These are phyloP conservation scores for Solanum bulbocastanum DNA, from an alignment of 257 asterid species.

Conservation along the genomic window DNA sequence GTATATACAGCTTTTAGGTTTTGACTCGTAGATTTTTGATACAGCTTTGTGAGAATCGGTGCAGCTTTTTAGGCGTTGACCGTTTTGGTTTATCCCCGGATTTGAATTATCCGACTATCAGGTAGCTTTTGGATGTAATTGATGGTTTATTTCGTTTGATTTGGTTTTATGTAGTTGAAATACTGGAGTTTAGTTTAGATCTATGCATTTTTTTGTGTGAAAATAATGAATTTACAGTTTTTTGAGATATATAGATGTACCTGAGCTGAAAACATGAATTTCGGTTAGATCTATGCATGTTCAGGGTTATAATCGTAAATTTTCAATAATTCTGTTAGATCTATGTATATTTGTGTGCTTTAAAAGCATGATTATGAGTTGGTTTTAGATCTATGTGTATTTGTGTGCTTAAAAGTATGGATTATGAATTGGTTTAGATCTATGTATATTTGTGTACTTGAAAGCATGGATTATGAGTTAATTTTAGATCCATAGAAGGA, in stretches of 20 bases:
- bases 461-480: not conserved
- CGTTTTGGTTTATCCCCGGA: not conserved
- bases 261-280: not conserved
- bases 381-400: not conserved
- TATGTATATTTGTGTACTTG: not conserved
- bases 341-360: not conserved
- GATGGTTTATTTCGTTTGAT: not conserved
- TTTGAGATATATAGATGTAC: not conserved
- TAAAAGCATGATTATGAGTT: not conserved
- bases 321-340: not conserved
- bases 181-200: not conserved
- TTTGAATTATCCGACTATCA: not conserved
- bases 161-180: not conserved
- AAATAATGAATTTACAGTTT: not conserved
- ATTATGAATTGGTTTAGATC: not conserved
- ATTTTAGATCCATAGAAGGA: not conserved
- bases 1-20: not conserved
- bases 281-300: not conserved
- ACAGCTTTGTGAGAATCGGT: not conserved
- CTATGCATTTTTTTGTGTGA: not conserved
- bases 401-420: not conserved
- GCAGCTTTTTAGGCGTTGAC: not conserved
- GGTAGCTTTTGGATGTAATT: not conserved
- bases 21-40: not conserved
- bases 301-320: not conserved